Evolutionary conservation across 176 grass and related monocot species (phyloP), one percentile per base, ranked within the genome.

Genomic region (Echinochloa phyllopogon): DNA sequence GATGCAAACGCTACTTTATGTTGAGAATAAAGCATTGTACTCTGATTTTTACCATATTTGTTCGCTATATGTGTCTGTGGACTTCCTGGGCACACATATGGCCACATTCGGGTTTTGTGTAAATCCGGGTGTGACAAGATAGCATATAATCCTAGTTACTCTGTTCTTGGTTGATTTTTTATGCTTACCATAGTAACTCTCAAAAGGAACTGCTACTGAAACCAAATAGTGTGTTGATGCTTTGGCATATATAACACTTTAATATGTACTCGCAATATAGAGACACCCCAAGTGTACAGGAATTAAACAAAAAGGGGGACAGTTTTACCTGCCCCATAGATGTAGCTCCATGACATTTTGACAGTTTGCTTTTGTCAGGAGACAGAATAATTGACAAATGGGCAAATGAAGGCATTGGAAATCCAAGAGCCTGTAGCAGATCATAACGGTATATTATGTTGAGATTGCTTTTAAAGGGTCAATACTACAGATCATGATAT

Each of bases 311-410:
- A n/a, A n/a, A n/a, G n/a, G n/a, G n/a, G 33, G 20, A 0, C 21
- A 89, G 33, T 60, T 43, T 50, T 94, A 96, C 93, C 93, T 96
- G 96, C 33, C 96, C 93, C 50, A 99, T 93, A 67, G 96, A 99
- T 60, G 93, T 99, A 94, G 96, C 96, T 64, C 96, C 96, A 73
- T 99, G 96, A 40, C 96, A 89, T 90, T 99, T 96, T 42, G 96
- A 96, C 1, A 99, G 88, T 90, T 99, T 99, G 87, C 96, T 99
- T 92, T 87, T 94, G 88, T 99, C 96, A 84, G 96, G 96, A 40
- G 96, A 93, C 60, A 99, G 89, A 88, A 99, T 99, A 73, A 99
- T 84, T 5, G 96, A 99, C 18, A 99, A 93, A 84, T 99, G 96
- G 82, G 96, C 96, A 94, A 99, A 99, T 15, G 88, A 92, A 75